Evolutionary conservation across 371 early-diverging fungal species (phyloP).

Genomic region (Mucor piriformis): DNA sequence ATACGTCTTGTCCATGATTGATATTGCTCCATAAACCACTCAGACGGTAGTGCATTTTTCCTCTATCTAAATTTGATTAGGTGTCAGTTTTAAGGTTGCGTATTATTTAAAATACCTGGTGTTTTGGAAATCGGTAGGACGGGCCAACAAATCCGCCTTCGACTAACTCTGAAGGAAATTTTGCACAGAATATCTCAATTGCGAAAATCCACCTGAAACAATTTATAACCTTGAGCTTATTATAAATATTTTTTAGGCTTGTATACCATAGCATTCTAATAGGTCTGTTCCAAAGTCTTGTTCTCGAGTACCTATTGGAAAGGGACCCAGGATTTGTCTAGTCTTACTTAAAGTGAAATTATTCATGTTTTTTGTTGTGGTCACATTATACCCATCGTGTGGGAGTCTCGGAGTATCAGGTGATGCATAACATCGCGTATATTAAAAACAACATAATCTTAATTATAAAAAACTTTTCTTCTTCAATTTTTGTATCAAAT

Average conservation of each 20-base stretch:
- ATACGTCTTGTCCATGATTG: constrained; percentile 55
- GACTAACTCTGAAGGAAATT: constrained; percentile 69
- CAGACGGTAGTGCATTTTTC: constrained; percentile 57
- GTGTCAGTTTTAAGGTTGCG: too few species aligned
- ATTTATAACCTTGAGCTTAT: too few species aligned
- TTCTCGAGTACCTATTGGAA: constrained; percentile 69
- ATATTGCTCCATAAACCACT: constrained; percentile 60
- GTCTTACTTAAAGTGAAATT: constrained; percentile 15
- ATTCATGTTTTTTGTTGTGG: neutral
- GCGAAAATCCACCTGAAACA: constrained; percentile 58
- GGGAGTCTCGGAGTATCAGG: neutral
- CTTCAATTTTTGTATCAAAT: neutral
- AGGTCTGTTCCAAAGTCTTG: constrained; percentile 71
- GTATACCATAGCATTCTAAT: constrained; percentile 65
- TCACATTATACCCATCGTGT: constrained; percentile 1
- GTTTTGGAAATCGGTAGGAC: constrained; percentile 48
- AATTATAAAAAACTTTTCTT: neutral
- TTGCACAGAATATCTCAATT: constrained; percentile 48
- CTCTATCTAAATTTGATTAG: constrained; percentile 66
- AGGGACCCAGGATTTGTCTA: constrained; percentile 64
- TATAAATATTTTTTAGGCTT: neutral
- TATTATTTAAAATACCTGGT: too few species aligned
- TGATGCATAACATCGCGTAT: neutral
- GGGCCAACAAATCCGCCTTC: constrained; percentile 55
- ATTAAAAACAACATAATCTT: neutral